Conservation (phyloP, 73 alveolate genomes). For the Symbiodinium natans region DNA sequence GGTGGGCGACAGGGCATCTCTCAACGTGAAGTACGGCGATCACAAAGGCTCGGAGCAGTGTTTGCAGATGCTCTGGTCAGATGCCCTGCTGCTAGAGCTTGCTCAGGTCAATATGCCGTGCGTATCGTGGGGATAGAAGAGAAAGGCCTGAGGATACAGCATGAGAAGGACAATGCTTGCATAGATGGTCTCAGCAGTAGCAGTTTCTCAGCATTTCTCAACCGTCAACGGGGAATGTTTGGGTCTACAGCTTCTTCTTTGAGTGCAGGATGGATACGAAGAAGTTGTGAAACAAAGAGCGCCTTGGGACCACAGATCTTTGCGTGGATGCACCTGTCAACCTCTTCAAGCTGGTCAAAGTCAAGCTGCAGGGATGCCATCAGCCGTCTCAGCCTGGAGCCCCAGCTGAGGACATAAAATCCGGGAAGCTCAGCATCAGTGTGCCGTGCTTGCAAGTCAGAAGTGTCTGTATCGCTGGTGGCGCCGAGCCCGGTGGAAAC, state of each 20-base stretch:
- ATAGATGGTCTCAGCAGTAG: too few species aligned
- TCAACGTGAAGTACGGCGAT: background rate
- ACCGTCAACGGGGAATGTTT: too few species aligned
- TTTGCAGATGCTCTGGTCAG: background rate
- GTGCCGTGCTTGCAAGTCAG: background rate
- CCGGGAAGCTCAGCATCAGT: background rate
- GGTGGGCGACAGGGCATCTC: constrained; percentile 2
- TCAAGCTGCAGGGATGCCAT: too few species aligned
- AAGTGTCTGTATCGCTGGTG: too few species aligned
- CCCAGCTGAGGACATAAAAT: background rate
- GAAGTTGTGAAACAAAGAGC: background rate
- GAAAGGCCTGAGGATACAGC: background rate
- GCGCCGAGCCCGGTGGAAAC: too few species aligned
- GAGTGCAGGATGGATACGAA: background rate
- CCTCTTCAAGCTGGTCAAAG: too few species aligned
- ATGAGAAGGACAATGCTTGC: constrained; percentile 3
- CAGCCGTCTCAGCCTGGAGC: too few species aligned
- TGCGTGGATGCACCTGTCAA: too few species aligned
- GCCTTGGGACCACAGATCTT: background rate
- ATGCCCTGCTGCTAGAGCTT: background rate
- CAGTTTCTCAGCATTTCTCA: too few species aligned
- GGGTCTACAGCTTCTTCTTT: background rate
- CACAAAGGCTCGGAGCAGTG: background rate
- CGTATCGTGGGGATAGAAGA: constrained; percentile 2
- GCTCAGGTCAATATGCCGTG: background rate